Evolutionary conservation across 139 green algal genomes (phyloP), one percentile per base, ranked within the genome.

Genomic region (Auxenochlorella pyrenoidosa): DNA sequence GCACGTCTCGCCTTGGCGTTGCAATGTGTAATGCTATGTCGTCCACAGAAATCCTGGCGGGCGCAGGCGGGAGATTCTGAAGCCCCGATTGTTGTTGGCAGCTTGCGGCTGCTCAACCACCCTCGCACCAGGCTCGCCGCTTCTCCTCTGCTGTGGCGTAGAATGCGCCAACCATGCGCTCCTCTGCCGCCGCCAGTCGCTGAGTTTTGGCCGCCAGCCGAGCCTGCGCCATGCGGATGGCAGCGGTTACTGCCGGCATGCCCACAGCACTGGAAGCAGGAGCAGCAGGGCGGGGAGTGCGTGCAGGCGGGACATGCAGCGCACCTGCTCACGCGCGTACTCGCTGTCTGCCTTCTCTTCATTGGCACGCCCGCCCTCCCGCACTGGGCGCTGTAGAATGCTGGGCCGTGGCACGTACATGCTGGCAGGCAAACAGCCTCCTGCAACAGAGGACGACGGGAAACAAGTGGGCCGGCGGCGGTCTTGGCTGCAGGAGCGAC

Each of bases 371-470:
- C 28, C 34, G 10, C 38, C 51, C 16, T 87, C 59, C 1, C 59
- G 58, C 26, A 60, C 12, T 24, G 79, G 79, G 32, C 79, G 79
- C 30, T 75, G 58, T 24, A 85, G 59, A 16, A 85, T 85, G 79
- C 36, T 60, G 38, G 59, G 79, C 24, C 79, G 79, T 8, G 77
- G 77, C n/a, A 83, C 77, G 51, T 83, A 83, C 77, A 83, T 83
- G 8, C 15, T 54, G 28, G 5, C 63, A 71, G 26, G 15, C 21
- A 21, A 34, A 54, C 38, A n/a, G 41, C n/a, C 70, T 41, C 41
- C 75, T 59, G 43, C 28, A 59, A 24, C 4, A 5, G 18, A 21
- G 8, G 32, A 43, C 6, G 16, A 54, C 1, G 5, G 5, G 73
- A 44, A 15, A 44, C 0, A 18, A n/a, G 13, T 30, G 32, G 76